These are phyloP conservation scores for Paramecium primaurelia DNA, from an alignment of 73 alveolate genomes.

Conservation along the genomic window DNA sequence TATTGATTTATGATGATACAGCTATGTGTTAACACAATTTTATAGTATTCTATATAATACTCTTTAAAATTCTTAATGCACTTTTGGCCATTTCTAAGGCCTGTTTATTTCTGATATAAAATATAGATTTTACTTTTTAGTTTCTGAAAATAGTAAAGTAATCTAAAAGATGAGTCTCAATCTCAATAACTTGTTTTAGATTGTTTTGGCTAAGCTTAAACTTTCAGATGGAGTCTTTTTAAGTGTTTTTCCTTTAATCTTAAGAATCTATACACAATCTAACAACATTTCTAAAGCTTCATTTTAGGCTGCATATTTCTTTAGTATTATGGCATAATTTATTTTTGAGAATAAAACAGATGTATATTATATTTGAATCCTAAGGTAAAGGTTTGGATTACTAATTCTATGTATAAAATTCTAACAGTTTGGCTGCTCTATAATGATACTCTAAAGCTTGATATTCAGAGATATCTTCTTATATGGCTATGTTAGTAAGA, in stretches of 20 bases:
- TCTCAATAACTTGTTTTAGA: constrained; percentile 13
- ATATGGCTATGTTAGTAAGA: neutral
- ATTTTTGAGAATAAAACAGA: constrained; percentile 33
- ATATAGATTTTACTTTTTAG: neutral
- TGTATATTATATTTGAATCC: constrained; percentile 1
- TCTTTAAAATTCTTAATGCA: neutral
- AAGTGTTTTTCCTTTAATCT: constrained; percentile 5
- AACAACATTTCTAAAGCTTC: constrained; percentile 12
- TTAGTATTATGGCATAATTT: neutral
- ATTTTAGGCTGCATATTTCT: neutral
- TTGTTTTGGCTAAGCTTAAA: neutral
- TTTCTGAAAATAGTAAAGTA: neutral
- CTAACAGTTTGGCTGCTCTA: constrained; percentile 37
- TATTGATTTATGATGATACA: neutral
- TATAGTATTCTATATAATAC: neutral
- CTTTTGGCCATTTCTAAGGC: constrained; percentile 15
- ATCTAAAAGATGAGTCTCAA: neutral
- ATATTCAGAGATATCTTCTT: constrained; percentile 2
- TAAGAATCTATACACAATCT: constrained; percentile 13
- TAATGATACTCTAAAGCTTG: constrained; percentile 16
- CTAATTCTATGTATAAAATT: constrained; percentile 14
- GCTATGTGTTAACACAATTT: neutral
- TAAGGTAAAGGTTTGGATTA: neutral
- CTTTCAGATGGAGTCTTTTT: neutral
- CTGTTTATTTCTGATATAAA: neutral